Conservation (phyloP, 2,329 filamentous ascomycete genomes). For the Uncinocarpus reesii region DNA sequence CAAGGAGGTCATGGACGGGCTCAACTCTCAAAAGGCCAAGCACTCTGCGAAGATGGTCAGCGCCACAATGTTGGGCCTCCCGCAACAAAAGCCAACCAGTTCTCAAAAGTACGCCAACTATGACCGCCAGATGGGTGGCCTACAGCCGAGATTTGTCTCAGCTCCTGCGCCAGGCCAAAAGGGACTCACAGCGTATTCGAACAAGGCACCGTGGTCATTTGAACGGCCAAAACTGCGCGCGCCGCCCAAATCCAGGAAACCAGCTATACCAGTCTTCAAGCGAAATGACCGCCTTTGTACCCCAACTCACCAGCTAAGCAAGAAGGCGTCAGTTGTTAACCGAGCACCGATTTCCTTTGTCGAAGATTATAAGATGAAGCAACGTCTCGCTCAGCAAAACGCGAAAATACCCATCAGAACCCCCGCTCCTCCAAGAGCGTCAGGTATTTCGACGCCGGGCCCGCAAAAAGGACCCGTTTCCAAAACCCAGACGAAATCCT, state of each 20-base stretch:
- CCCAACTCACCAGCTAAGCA: conserved; percentile 35
- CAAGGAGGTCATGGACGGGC: conserved; percentile 46
- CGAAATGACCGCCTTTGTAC: conserved; percentile 30
- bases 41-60: conserved; percentile 51
- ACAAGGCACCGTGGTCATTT: conserved; percentile 20
- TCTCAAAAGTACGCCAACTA: conserved; percentile 26
- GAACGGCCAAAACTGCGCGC: conserved; percentile 21
- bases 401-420: no score
- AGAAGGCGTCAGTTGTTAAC: conserved; percentile 29
- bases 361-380: conserved; percentile 29
- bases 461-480: neutral
- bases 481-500: neutral
- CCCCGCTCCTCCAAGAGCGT: neutral
- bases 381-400: neutral
- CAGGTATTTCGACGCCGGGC: neutral
- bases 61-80: conserved; percentile 25
- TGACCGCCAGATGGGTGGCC: conserved; percentile 27
- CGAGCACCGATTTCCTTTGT: conserved; percentile 34
- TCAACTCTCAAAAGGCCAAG: conserved; percentile 49
- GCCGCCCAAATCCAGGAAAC: conserved; percentile 23
- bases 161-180: conserved; percentile 4
- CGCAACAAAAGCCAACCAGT: conserved; percentile 23
- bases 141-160: conserved; percentile 20
- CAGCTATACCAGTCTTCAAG: conserved; percentile 28
- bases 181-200: conserved; percentile 11